These are phyloP conservation scores for Pisolithus sp. DNA, from an alignment of 768 basidiomycete genomes.

Conservation along the genomic window DNA sequence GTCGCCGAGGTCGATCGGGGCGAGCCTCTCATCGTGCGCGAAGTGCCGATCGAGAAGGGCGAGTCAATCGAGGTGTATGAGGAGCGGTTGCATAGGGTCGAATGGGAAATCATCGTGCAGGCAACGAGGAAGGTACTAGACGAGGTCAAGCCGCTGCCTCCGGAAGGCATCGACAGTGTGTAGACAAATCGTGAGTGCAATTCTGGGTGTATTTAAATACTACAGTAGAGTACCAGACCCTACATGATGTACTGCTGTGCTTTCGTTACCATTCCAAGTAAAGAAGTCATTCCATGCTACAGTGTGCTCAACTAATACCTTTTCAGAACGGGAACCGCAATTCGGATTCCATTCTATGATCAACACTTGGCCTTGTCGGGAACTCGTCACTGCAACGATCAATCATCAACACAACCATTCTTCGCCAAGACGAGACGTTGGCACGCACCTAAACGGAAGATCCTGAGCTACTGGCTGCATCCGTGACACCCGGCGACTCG, in stretches of 20 bases:
- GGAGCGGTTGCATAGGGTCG: constrained; percentile 68
- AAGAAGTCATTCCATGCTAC: neutral
- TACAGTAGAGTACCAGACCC: too few species aligned
- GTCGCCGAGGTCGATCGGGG: constrained; percentile 92
- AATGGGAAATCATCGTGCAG: constrained; percentile 89
- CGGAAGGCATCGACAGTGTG: constrained; percentile 1
- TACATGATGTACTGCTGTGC: too few species aligned
- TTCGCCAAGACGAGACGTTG: neutral
- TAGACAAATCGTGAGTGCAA: neutral
- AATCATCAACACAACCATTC: neutral
- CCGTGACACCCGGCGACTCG: neutral
- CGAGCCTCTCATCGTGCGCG: constrained; percentile 74
- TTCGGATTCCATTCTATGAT: neutral
- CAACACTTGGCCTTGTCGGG: neutral
- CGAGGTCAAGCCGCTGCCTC: constrained; percentile 32
- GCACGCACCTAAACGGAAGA: neutral
- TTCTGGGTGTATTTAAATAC: too few species aligned
- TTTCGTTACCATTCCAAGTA: neutral
- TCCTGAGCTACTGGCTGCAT: neutral
- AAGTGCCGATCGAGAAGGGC: constrained; percentile 66
- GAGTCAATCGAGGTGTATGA: constrained; percentile 73
- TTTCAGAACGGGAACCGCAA: neutral
- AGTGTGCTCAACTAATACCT: neutral
- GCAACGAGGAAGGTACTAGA: constrained; percentile 69
- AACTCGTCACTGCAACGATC: neutral